Evolutionary conservation across 2,329 filamentous ascomycete species (phyloP), one percentile per base, ranked within the genome.

Genomic region (Raffaelea albimanens): DNA sequence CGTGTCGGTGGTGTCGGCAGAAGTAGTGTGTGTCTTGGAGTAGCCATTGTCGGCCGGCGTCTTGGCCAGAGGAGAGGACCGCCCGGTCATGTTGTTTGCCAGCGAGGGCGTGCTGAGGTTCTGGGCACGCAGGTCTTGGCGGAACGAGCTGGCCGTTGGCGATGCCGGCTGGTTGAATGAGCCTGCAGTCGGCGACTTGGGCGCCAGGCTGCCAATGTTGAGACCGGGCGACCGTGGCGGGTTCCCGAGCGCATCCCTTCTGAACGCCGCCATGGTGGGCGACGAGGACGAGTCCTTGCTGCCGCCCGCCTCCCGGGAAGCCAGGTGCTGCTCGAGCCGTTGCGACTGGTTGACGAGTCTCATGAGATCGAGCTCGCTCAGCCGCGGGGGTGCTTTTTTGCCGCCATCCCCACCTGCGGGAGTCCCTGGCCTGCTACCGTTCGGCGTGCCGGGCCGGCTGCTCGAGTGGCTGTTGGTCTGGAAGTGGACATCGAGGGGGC

Each of bases 401-500:
- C 25, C 25, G 7, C 25, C 25, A 7, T 13, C 25, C 13, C 25
- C 25, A 29, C 7, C 7, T 8, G 8, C 34, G 5, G 34, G 34
- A 8, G 34, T 38, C 5, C 34, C 34, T 7, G 34, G 34, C 25
- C 25, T 7, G 25, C 25, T 29, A 13, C 7, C 7, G 7, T 11
- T 40, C 20, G 20, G 40, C 11, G 40, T 23, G 3, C 13, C 40
- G 16, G 40, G 40, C 5, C 13, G 40, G 40, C 40, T 23, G 29
- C 3, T 18, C 16, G 13, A 14, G 46, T 20, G 44, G 20, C 43
- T 40, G 54, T 58, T 44, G 55, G 16, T 18, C 11, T 23, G 9
- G 31, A 70, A 71, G 49, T 73, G 67, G 29, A 71, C 64, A 13
- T 74, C 68, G n/a, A 75, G 62, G 0, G 73, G 69, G 50, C 70